These are phyloP conservation scores for Magnusiomyces tetraspermus DNA, from an alignment of 1,139 yeast species.

Conservation along the genomic window DNA sequence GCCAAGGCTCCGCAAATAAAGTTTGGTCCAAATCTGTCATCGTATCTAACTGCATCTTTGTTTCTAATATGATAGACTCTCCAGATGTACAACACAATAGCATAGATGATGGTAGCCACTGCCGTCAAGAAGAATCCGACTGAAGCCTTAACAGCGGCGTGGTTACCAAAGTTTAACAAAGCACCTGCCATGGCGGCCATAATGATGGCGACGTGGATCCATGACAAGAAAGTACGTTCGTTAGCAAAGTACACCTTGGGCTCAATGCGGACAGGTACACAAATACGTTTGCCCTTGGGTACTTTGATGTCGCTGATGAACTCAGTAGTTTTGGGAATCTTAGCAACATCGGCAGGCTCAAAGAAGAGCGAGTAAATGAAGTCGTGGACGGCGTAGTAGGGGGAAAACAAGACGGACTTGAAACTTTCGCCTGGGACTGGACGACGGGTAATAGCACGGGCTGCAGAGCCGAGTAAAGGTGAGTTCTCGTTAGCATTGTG, in stretches of 20 bases:
- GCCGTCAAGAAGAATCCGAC: conserved; percentile 85
- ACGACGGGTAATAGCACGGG: conserved; percentile 11
- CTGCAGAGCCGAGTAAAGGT: conserved; percentile 20
- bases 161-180: conserved; percentile 81
- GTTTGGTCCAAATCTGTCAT: conserved; percentile 82
- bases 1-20: conserved; percentile 68
- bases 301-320: conserved; percentile 42
- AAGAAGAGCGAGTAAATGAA: conserved; percentile 26
- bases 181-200: conserved; percentile 94
- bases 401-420: conserved; percentile 5
- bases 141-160: conserved; percentile 67
- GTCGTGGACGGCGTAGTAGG: conserved; percentile 8
- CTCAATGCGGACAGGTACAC: conserved; percentile 94
- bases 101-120: conserved; percentile 57
- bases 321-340: conserved; percentile 73
- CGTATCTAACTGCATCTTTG: conserved; percentile 75
- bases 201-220: conserved; percentile 94
- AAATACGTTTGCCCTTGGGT: conserved; percentile 86
- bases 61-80: conserved; percentile 76
- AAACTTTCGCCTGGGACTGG: conserved; percentile 3
- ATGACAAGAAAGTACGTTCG: conserved; percentile 92
- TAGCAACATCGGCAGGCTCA: conserved; percentile 48
- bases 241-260: conserved; percentile 98
- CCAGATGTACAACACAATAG: conserved; percentile 69
- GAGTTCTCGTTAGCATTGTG: conserved; percentile 22